Conservation (phyloP, 2,329 filamentous ascomycete species). For the Verticillium albo-atrum region DNA sequence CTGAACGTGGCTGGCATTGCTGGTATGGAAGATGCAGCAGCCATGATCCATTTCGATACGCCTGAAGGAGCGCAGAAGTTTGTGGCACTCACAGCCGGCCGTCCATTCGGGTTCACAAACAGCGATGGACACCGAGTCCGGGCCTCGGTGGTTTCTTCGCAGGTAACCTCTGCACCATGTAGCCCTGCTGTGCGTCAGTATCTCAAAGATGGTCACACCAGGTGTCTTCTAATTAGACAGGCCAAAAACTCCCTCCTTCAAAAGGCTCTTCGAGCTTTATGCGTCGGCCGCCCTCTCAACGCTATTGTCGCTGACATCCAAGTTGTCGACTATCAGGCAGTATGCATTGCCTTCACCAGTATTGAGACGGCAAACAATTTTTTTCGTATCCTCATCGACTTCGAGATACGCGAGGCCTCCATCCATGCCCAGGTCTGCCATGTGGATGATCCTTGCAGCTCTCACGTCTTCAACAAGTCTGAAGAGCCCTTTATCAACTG, state of each 20-base stretch:
- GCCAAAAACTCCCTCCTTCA: background rate
- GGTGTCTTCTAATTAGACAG: background rate
- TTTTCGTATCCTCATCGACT: background rate
- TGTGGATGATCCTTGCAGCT: background rate
- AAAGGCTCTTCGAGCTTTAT: background rate
- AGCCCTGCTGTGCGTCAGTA: background rate
- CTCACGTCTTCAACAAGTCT: background rate
- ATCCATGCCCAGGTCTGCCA: background rate
- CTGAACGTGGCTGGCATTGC: background rate
- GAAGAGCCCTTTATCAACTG: background rate
- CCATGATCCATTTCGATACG: conserved; percentile 4
- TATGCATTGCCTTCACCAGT: background rate
- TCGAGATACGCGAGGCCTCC: background rate
- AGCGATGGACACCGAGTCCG: background rate
- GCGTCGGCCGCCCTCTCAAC: background rate
- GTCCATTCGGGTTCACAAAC: background rate
- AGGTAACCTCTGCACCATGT: background rate
- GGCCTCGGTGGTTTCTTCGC: background rate
- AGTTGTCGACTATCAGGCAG: background rate
- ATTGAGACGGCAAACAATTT: background rate
- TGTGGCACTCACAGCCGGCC: background rate
- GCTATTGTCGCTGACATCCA: background rate
- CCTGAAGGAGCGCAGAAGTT: background rate
- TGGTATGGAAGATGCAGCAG: background rate
- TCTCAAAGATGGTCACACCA: background rate